These are phyloP conservation scores for Alliaria petiolata DNA, from an alignment of 345 rosid genomes.

Conservation along the genomic window DNA sequence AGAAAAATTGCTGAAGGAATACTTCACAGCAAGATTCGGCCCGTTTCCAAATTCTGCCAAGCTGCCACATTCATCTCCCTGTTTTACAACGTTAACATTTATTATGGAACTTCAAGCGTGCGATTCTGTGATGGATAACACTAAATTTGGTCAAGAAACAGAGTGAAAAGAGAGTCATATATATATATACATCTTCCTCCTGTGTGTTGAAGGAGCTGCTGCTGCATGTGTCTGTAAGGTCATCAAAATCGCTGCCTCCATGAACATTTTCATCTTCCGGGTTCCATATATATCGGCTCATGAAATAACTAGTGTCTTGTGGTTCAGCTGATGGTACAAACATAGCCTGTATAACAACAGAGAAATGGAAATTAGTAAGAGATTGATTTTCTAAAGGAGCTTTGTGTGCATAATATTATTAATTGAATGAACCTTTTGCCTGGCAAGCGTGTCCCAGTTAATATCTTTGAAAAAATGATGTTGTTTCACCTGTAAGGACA, in stretches of 20 bases:
- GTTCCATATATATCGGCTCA: constrained; percentile 90
- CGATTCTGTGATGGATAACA: background rate
- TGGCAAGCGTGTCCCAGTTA: constrained; percentile 91
- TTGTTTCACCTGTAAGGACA: constrained; percentile 60
- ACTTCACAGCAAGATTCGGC: constrained; percentile 64
- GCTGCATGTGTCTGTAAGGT: constrained; percentile 72
- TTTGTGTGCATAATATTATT: background rate
- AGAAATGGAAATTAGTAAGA: background rate
- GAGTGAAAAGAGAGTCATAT: background rate
- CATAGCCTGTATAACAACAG: constrained; percentile 59
- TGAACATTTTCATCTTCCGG: constrained; percentile 74
- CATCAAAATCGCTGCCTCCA: constrained; percentile 87
- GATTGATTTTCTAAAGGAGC: background rate
- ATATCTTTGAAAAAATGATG: constrained; percentile 83
- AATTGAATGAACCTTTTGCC: constrained; percentile 80
- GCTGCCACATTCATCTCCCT: constrained; percentile 86
- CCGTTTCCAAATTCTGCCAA: constrained; percentile 62
- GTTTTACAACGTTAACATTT: constrained; percentile 14
- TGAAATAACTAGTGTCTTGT: constrained; percentile 85
- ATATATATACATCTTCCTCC: constrained; percentile 66
- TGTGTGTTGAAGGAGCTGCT: constrained; percentile 61
- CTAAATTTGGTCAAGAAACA: background rate
- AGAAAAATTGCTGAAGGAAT: constrained; percentile 94
- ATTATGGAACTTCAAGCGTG: background rate
- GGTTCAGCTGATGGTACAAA: constrained; percentile 89